These are phyloP conservation scores for Microbotryum saponariae DNA, from an alignment of 1,284 basidiomycete species.

Conservation along the genomic window DNA sequence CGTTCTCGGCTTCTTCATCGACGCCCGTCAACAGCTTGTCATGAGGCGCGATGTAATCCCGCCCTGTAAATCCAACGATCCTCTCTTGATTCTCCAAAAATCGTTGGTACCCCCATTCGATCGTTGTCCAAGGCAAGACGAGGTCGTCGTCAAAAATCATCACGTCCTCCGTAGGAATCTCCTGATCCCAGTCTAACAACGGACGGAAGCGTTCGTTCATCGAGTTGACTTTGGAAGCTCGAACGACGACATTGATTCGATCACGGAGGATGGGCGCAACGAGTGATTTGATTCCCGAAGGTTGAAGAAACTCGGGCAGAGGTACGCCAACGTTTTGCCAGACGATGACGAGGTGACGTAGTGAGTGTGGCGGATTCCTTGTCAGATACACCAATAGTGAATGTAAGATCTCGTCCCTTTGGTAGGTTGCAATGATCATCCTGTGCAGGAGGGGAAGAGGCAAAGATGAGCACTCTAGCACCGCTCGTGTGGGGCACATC, in stretches of 20 bases:
- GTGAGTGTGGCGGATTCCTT: constrained; percentile 19
- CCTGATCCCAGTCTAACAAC: constrained; percentile 16
- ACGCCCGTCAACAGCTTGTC: no score
- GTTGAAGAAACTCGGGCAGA: constrained; percentile 20
- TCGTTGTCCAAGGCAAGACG: constrained; percentile 16
- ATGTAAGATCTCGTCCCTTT: constrained; percentile 20
- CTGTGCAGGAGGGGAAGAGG: constrained; percentile 10
- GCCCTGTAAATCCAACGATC: constrained; percentile 29
- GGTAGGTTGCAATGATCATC: constrained; percentile 32
- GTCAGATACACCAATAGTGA: constrained; percentile 24
- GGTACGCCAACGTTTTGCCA: constrained; percentile 30
- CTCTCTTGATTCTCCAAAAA: constrained; percentile 12
- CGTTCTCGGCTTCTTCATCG: no score
- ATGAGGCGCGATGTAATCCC: constrained; percentile 16
- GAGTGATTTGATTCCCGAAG: constrained; percentile 7
- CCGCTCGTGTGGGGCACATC: no score
- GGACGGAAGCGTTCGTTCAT: constrained; percentile 34
- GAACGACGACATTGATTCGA: constrained; percentile 18
- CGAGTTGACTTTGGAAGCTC: constrained; percentile 24
- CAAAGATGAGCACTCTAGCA: no score
- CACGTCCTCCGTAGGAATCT: constrained; percentile 22
- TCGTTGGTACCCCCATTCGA: constrained; percentile 31
- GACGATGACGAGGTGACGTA: constrained; percentile 28
- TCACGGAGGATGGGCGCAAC: not conserved
- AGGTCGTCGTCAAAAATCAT: constrained; percentile 35